Base-by-base conservation (phyloP, 768 basidiomycete species). In the Auricularia heimuer region DNA sequence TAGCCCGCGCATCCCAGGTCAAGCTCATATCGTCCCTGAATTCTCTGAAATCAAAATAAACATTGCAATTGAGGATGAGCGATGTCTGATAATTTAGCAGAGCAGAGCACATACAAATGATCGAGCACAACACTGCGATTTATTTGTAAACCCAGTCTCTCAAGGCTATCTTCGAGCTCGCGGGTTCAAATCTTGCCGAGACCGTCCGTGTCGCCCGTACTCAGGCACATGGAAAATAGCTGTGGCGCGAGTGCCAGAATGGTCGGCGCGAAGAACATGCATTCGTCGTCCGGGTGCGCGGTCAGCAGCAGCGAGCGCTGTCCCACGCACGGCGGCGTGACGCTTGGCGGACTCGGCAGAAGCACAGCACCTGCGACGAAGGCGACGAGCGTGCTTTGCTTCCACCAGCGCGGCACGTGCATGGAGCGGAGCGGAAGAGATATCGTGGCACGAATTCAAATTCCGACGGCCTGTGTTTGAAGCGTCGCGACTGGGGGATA, bases 231-330 rank as follows among this genome's bases (percentile, higher is more conserved):
- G 0, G 83, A 89, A 68, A 77, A 83, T 0, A 89, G 71, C 24
- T 82, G 75, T 64, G 68, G 70, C 14, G 72, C 69, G 37, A 94
- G 78, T 2, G 82, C 79, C 37, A 87, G 76, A 14, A 96, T 73
- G 0, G 92, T 94, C 0, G 94, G 94, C 3, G 87, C 86, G 73
- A 98, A 98, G 80, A 98, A 98, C 81, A 95, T 83, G 73, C 86
- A 87, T 77, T 97, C 94, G 73, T 98, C 94, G 72, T 97, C 94
- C 2, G 94, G 94, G 72, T 98, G 94, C 34, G 94, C 93, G 0
- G 94, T 96, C 56, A 98, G 74, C 3, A 97, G 73, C 44, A 94
- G 78, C 39, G 90, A 51, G 39, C 66, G 67, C 35, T 60, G 24
- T 4, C 56, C 56, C 1, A 60, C 1, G 34, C 56, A 60, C 2